These are phyloP conservation scores for Prosopis cineraria DNA, from an alignment of 306 rosid species.

Conservation along the genomic window DNA sequence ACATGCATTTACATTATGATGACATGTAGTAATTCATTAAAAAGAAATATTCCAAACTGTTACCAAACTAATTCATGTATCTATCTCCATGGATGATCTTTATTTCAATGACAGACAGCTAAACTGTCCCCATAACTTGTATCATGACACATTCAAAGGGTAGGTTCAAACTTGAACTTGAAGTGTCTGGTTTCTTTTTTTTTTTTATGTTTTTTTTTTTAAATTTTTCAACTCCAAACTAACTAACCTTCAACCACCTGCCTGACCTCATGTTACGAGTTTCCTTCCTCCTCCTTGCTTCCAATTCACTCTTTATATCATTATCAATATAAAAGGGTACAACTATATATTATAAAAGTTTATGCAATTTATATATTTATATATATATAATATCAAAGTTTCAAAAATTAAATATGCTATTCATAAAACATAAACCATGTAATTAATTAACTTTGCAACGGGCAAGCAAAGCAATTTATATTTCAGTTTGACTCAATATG, in stretches of 20 bases:
- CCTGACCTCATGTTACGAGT: conserved; percentile 25
- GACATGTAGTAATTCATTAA: neutral
- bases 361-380: too few species aligned
- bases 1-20: neutral
- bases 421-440: too few species aligned
- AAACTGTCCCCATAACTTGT: neutral
- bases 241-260: neutral
- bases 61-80: neutral
- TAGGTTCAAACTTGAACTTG: conserved; percentile 33
- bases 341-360: too few species aligned
- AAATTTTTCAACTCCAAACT: neutral
- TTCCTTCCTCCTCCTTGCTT: neutral
- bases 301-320: neutral
- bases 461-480: too few species aligned
- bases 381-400: too few species aligned
- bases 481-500: too few species aligned
- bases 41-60: neutral
- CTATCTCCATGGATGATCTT: neutral
- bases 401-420: too few species aligned
- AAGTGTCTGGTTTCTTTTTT: too few species aligned
- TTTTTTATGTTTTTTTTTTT: too few species aligned
- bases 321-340: too few species aligned
- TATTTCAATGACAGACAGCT: conserved; percentile 25
- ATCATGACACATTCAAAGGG: conserved; percentile 15
- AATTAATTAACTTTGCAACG: too few species aligned